Percentiles rank a stretch among this genome's conserved stretches.
These are phyloP conservation scores for Lenzites betulinus DNA, from an alignment of 768 basidiomycete genomes.

Conservation along the genomic window DNA sequence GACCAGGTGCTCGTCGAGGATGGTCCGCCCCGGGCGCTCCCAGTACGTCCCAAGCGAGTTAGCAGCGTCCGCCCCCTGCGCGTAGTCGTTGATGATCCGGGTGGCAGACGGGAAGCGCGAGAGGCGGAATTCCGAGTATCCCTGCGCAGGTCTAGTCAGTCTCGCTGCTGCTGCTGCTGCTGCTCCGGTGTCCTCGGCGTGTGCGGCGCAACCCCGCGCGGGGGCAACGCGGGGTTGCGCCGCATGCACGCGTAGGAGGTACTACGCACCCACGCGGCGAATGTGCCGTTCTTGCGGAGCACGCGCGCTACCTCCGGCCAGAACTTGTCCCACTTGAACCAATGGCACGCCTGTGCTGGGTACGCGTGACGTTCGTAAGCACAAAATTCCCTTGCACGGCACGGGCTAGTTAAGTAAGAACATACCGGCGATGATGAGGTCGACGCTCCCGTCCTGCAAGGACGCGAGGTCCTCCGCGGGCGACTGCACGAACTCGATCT, in stretches of 20 bases:
- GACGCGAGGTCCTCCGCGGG: conserved; percentile 57
- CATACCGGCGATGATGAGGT: conserved; percentile 68
- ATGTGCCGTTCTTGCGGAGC: conserved; percentile 61
- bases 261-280: conserved; percentile 69
- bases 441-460: conserved; percentile 55
- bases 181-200: neutral
- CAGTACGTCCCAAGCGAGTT: conserved; percentile 72
- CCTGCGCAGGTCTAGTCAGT: conserved; percentile 63
- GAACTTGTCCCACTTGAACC: conserved; percentile 74
- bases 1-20: conserved; percentile 70
- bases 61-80: conserved; percentile 55
- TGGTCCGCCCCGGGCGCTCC: conserved; percentile 77
- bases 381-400: neutral
- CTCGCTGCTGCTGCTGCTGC: conserved; percentile 22
- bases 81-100: conserved; percentile 56
- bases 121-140: neutral
- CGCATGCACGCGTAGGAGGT: too few relatives aligned
- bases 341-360: conserved; percentile 78
- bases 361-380: neutral
- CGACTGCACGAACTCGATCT: conserved; percentile 40
- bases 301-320: conserved; percentile 71
- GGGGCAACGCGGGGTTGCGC: neutral
- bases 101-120: neutral
- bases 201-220: neutral
- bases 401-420: neutral